Percentiles rank a stretch among this genome's conserved stretches.
phyloP scores from a whole-genome alignment of 306 rosid genomes.

The Inga laurina region DNA sequence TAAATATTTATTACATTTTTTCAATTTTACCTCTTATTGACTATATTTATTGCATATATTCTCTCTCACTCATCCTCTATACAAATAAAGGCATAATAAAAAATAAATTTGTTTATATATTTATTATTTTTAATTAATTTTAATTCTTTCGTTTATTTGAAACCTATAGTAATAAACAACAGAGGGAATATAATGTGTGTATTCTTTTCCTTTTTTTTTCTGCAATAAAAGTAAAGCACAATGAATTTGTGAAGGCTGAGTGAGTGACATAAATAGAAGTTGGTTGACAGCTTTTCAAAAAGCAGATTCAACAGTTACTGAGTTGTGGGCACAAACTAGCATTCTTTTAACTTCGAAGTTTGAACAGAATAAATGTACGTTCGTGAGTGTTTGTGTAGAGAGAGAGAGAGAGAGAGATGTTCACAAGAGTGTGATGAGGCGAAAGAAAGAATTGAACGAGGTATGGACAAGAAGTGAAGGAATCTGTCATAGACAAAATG shows the following conservation, averaged over 20 bases:
- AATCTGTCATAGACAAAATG: slow-evolving; percentile 29
- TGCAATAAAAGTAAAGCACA: slow-evolving; percentile 24
- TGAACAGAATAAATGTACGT: not conserved
- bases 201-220: not conserved
- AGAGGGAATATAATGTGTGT: not conserved
- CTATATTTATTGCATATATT: too few species aligned
- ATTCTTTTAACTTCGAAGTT: slow-evolving; percentile 5
- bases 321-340: slow-evolving; percentile 12
- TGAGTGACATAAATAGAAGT: slow-evolving; percentile 37
- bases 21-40: too few species aligned
- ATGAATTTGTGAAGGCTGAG: slow-evolving; percentile 26
- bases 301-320: slow-evolving; percentile 21
- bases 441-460: slow-evolving; percentile 10
- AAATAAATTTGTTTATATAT: too few species aligned
- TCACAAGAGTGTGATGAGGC: not conserved
- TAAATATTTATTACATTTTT: too few species aligned
- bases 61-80: too few species aligned
- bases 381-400: not conserved
- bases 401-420: not conserved
- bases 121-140: too few species aligned
- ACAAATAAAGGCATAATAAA: too few species aligned
- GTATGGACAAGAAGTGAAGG: slow-evolving; percentile 26
- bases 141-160: too few species aligned
- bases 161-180: too few species aligned
- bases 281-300: slow-evolving; percentile 15